Conservation (phyloP, 208 protist genomes). For the Strigomonas culicis region DNA sequence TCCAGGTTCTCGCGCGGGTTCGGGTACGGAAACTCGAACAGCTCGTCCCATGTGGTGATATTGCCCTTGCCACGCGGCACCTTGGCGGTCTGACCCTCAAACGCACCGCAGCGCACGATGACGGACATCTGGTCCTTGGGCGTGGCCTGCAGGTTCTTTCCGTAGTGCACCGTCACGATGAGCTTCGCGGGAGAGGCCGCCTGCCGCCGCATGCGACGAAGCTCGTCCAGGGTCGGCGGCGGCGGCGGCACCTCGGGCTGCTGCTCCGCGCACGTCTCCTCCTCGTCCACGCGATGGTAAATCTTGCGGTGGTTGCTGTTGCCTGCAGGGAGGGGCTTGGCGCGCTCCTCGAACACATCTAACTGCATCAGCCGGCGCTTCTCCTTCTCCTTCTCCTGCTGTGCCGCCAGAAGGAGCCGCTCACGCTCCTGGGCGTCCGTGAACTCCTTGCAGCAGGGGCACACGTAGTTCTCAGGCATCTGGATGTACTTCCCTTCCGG, state of each 20-base stretch:
- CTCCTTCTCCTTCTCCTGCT: constrained; percentile 67
- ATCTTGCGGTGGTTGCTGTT: constrained; percentile 29
- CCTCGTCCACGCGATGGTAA: constrained; percentile 37
- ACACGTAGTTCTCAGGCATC: constrained; percentile 80
- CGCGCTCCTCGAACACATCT: constrained; percentile 89
- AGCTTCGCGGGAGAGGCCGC: constrained; percentile 44
- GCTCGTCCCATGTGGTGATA: constrained; percentile 80
- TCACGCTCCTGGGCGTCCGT: constrained; percentile 55
- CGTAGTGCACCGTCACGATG: constrained; percentile 86
- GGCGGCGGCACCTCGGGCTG: constrained; percentile 50
- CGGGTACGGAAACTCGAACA: constrained; percentile 88
- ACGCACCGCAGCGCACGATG: constrained; percentile 82
- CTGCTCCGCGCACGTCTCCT: constrained; percentile 26
- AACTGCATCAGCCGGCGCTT: constrained; percentile 68
- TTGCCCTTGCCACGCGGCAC: constrained; percentile 63
- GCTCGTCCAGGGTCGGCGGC: constrained; percentile 64
- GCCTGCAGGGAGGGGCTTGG: constrained; percentile 39
- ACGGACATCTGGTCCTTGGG: constrained; percentile 67
- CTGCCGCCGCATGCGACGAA: constrained; percentile 39
- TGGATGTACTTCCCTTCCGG: constrained; percentile 74
- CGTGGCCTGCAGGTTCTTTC: constrained; percentile 58
- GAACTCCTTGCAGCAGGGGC: constrained; percentile 82
- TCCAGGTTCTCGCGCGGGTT: constrained; percentile 74
- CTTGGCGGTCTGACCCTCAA: constrained; percentile 86
- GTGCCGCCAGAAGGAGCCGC: constrained; percentile 42